These are phyloP conservation scores for Amanita pallidorosea DNA, from an alignment of 768 basidiomycete species.

Conservation along the genomic window DNA sequence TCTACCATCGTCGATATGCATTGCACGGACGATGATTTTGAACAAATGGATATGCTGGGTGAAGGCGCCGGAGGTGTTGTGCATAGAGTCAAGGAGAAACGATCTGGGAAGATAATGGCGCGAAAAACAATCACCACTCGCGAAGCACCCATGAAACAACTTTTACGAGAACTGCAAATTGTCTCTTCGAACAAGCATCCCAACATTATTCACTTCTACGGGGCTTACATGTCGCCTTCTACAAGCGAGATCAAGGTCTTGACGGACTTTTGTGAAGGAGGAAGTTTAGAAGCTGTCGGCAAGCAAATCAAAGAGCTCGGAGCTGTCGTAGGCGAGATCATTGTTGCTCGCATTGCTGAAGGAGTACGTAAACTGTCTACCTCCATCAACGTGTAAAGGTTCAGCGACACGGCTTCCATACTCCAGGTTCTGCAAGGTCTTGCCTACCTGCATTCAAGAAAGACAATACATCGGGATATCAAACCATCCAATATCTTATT, in stretches of 20 bases:
- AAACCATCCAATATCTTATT: slow-evolving; percentile 91
- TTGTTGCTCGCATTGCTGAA: slow-evolving; percentile 87
- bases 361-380: slow-evolving; percentile 47
- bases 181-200: slow-evolving; percentile 74
- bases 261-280: slow-evolving; percentile 86
- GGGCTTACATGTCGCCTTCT: slow-evolving; percentile 81
- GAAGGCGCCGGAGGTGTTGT: slow-evolving; percentile 97
- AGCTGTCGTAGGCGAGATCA: slow-evolving; percentile 75
- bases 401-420: neutral
- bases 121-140: slow-evolving; percentile 90
- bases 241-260: slow-evolving; percentile 90
- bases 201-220: slow-evolving; percentile 89
- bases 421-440: slow-evolving; percentile 81
- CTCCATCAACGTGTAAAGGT: neutral
- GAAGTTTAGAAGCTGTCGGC: slow-evolving; percentile 83
- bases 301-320: slow-evolving; percentile 73
- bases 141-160: slow-evolving; percentile 86
- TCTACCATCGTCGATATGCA: slow-evolving; percentile 1
- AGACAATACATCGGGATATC: slow-evolving; percentile 94
- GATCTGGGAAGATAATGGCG: slow-evolving; percentile 75
- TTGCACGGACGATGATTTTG: slow-evolving; percentile 65
- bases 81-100: slow-evolving; percentile 82
- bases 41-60: slow-evolving; percentile 71
- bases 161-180: slow-evolving; percentile 86
- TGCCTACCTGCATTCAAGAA: slow-evolving; percentile 80